These are phyloP conservation scores for Lachnellula subtilissima DNA, from an alignment of 2,329 filamentous ascomycete genomes.

Conservation along the genomic window DNA sequence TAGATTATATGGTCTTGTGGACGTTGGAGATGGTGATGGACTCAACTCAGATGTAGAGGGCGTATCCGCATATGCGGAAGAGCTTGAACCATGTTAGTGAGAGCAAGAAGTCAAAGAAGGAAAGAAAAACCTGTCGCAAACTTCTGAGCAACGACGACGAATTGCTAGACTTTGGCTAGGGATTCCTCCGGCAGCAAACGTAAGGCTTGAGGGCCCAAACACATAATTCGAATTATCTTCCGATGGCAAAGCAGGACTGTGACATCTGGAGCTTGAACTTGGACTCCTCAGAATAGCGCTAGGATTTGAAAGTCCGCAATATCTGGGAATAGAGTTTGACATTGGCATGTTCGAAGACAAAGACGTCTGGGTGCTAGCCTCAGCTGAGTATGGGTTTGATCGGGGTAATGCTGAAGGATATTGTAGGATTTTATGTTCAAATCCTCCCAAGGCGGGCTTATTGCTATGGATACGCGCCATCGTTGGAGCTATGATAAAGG, in stretches of 20 bases:
- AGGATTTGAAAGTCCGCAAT: not conserved
- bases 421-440: not conserved
- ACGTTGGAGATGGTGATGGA: not conserved
- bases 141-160: not conserved
- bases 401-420: not conserved
- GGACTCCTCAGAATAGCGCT: not conserved
- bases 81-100: not conserved
- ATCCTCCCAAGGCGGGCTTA: not conserved
- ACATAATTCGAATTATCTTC: not conserved
- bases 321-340: not conserved
- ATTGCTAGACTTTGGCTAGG: not conserved
- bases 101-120: not conserved
- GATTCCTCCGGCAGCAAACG: not conserved
- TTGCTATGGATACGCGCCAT: not conserved
- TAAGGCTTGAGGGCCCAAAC: not conserved
- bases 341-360: not conserved
- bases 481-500: not conserved
- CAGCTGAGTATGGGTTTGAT: not conserved
- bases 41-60: not conserved
- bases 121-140: not conserved
- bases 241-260: not conserved
- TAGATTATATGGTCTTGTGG: not conserved
- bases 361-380: not conserved
- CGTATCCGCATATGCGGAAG: not conserved
- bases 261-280: not conserved